These are phyloP conservation scores for Sordaria brevicollis DNA, from an alignment of 495 filamentous ascomycete genomes.

Conservation along the genomic window DNA sequence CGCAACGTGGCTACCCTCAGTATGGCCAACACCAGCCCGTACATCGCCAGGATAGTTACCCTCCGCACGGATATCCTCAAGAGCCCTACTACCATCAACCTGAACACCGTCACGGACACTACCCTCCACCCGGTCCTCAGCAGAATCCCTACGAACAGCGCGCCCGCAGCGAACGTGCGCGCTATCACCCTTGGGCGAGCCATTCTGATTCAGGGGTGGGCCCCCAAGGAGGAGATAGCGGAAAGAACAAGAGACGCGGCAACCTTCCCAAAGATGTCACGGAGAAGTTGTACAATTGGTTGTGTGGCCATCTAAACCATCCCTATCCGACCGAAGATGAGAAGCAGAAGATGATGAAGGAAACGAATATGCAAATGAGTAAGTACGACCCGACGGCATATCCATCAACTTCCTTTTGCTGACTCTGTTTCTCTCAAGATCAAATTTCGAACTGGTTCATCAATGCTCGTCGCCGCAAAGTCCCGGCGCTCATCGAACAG, in stretches of 20 bases:
- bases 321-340: constrained; percentile 88
- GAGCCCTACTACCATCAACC: not conserved
- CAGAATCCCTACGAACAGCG: not conserved
- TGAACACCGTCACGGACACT: not conserved
- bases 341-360: constrained; percentile 68
- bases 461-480: constrained; percentile 70
- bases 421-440: constrained; percentile 17
- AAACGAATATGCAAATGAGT: constrained; percentile 71
- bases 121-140: not conserved
- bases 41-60: not conserved
- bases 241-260: constrained; percentile 42
- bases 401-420: not conserved
- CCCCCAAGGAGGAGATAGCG: not conserved
- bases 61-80: not conserved
- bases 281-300: constrained; percentile 72
- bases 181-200: not conserved
- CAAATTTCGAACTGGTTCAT: constrained; percentile 97
- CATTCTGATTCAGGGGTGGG: not conserved
- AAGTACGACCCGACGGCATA: constrained; percentile 35
- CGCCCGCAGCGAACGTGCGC: not conserved
- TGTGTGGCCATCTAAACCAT: constrained; percentile 62
- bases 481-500: constrained; percentile 54
- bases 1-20: not conserved
- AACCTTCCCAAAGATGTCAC: constrained; percentile 84
- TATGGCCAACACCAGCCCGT: not conserved